Evolutionary conservation across 805 yeast species (phyloP).

Genomic region (Candida maltosa): DNA sequence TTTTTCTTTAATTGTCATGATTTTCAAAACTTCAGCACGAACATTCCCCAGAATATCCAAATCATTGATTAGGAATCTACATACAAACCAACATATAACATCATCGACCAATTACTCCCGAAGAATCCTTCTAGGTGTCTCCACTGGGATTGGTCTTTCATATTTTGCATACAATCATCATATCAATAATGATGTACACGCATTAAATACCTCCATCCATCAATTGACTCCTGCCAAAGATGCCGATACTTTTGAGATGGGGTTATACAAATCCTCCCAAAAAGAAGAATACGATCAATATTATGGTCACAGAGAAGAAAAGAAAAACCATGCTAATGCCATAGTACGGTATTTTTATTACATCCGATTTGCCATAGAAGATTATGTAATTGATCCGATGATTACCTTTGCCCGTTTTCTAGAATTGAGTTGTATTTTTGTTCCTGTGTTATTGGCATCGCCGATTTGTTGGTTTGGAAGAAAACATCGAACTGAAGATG

Average conservation of each 20-base stretch:
- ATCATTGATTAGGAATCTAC: too few relatives aligned
- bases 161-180: constrained; percentile 2
- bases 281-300: constrained; percentile 45
- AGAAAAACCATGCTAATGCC: constrained; percentile 16
- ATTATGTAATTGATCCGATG: constrained; percentile 65
- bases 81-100: too few relatives aligned
- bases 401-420: constrained; percentile 65
- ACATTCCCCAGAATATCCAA: too few relatives aligned
- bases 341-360: constrained; percentile 30
- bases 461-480: constrained; percentile 65
- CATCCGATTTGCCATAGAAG: constrained; percentile 44
- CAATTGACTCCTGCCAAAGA: constrained; percentile 40
- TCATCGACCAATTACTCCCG: too few relatives aligned
- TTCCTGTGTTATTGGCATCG: constrained; percentile 63
- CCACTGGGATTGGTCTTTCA: constrained; percentile 2
- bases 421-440: constrained; percentile 61
- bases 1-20: too few relatives aligned
- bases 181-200: constrained; percentile 25
- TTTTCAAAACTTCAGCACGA: too few relatives aligned
- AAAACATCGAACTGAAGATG: constrained; percentile 28
- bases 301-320: constrained; percentile 26
- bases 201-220: constrained; percentile 31
- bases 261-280: constrained; percentile 59
- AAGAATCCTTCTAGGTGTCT: constrained; percentile 3
- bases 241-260: constrained; percentile 70